Base-by-base conservation (phyloP, 495 filamentous ascomycete species). In the Hypoxylon fragiforme region DNA sequence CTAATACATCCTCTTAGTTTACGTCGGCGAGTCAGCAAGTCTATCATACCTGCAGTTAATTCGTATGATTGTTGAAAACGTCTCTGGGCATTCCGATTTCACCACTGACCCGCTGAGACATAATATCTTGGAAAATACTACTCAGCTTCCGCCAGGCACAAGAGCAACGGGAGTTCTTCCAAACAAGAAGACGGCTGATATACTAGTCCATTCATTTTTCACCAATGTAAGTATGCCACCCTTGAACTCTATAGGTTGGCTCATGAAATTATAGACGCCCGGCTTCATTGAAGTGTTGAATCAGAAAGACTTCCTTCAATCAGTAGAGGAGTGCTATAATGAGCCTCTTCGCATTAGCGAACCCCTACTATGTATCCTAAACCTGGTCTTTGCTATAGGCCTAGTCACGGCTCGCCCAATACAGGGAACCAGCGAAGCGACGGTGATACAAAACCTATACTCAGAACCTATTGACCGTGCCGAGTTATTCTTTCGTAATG, bases 1-100 rank as follows among this genome's bases (percentile, higher is more conserved):
- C 63, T 63, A 47, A 60, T 49, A 41, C 39, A 15, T 19, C 38
- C 3, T 7, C 1, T 20, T 44, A 82, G 76, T 83, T 40, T 91
- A 90, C 57, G 79, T 91, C 50, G 87, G 87, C 20, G 86, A 91
- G 59, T 85, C 86, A 0, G 86, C 86, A 1, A 85, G 83, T 35
- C 70, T 90, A 40, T 87, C 87, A 1, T 88, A 86, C 57, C 63
- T 91, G 35, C 85, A 89, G 57, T 76, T 86, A 49, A 80, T 90
- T 32, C 84, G 86, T 24, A 84, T 87, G 59, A 85, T 90, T 49
- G 85, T 91, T 9, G 82, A 82, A 30, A 84, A 77, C 37, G 81
- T 81, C 11, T 81, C 82, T 16, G 86, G 87, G 3, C 63, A 78
- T 2, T 87, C 84, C 7, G 74, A 78, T 3, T 90, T 91, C 47